Evolutionary conservation across 345 rosid genomes (phyloP), one percentile per base, ranked within the genome.

Genomic region (Ceriops zippeliana): DNA sequence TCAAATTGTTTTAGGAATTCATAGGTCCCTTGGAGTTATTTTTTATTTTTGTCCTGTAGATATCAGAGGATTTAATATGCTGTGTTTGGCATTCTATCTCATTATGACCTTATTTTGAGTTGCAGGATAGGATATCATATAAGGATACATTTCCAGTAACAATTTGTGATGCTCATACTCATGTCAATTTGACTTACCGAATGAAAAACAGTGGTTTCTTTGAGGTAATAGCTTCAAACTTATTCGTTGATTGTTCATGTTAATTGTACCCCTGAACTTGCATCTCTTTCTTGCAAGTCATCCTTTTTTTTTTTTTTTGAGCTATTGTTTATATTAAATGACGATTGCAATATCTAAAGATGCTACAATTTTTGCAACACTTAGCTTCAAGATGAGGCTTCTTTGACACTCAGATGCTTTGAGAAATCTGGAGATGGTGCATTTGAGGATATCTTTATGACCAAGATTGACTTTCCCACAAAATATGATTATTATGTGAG

Each of bases 321-420:
- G 46, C 46, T 10, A 38, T 42, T 5, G 22, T 22, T 54, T 22
- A 13, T 13, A 42, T 3, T 42, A 42, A 24, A 5, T 56, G 59
- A 22, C 17, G 24, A 47, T 47, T 46, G 21, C 35, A 47, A 30
- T 52, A 28, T 58, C 51, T 16, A 30, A 67, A 20, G 52, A 31
- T 67, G 58, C 67, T 46, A 2, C 70, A 52, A 31, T 66, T 22
- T 59, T 65, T 52, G 62, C 30, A 71, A 72, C 58, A 65, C 32
- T 77, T 35, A 89, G 97, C 96, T 93, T 62, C 89, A 86, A 77
- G 81, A 87, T 46, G 97, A 93, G 86, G 92, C 89, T 78, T 77
- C 86, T 67, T 71, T 77, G 30, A 78, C 95, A 32, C 90, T 89
- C 77, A 76, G 70, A 72, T 91, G 95, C 81, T 77, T 88, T 67